These are phyloP conservation scores for Arxiozyma telluris DNA, from an alignment of 1,139 yeast genomes.

Conservation along the genomic window DNA sequence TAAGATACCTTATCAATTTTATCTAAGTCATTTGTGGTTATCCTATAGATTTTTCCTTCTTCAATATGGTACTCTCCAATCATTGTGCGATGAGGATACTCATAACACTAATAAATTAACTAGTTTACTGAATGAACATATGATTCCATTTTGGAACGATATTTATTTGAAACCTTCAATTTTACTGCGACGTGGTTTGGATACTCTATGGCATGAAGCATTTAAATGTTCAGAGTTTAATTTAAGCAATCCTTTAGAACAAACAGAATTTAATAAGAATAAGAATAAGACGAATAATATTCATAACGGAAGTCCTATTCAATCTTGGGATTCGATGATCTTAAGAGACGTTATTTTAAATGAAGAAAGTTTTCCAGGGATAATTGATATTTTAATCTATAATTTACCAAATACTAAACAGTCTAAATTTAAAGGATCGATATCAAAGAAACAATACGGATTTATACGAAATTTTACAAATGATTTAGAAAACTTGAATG, in stretches of 20 bases:
- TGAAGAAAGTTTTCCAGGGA: conserved; percentile 23
- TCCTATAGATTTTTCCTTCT: conserved; percentile 23
- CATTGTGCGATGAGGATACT: conserved; percentile 1
- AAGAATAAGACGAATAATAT: background rate
- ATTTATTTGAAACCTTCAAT: conserved; percentile 20
- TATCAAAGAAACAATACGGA: conserved; percentile 20
- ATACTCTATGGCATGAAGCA: conserved; percentile 17
- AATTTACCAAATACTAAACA: conserved; percentile 19
- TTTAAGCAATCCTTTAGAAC: background rate
- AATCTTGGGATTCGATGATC: conserved; percentile 25
- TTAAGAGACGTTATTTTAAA: conserved; percentile 22
- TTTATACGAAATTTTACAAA: conserved; percentile 23
- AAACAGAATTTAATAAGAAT: background rate
- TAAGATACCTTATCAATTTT: conserved; percentile 17
- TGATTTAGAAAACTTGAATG: conserved; percentile 18
- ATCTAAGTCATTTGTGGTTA: conserved; percentile 20
- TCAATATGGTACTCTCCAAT: conserved; percentile 17
- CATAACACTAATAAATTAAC: conserved; percentile 15
- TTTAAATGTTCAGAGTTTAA: conserved; percentile 20
- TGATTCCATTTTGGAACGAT: conserved; percentile 27
- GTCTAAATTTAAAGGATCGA: conserved; percentile 2
- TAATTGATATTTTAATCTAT: conserved; percentile 27
- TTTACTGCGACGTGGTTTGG: conserved; percentile 17
- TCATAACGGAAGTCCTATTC: conserved; percentile 3
- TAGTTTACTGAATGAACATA: conserved; percentile 23